Percentiles rank a stretch among this genome's conserved stretches.
Evolutionary conservation across 805 yeast genomes (phyloP).

Genomic region (Komagataella pastoris): DNA sequence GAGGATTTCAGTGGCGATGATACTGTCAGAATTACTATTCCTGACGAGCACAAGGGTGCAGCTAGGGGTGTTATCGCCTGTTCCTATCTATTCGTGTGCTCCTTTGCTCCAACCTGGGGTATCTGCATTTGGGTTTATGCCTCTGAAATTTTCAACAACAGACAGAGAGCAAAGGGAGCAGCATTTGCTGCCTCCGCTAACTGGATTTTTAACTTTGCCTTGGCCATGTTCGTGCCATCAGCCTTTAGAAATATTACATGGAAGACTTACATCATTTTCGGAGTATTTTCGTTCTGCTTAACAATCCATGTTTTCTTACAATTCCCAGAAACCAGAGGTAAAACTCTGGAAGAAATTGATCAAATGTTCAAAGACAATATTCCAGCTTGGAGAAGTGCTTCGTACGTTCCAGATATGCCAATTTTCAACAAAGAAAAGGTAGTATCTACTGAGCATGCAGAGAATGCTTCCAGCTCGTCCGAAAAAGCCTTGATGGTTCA

Average conservation of each 20-base stretch:
- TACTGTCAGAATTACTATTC: constrained; percentile 21
- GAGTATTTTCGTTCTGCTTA: constrained; percentile 35
- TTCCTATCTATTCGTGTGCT: constrained; percentile 29
- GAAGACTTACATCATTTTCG: constrained; percentile 47
- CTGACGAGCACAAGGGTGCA: constrained; percentile 17
- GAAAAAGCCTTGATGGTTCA: not conserved
- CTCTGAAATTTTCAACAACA: constrained; percentile 46
- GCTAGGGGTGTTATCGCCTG: constrained; percentile 33
- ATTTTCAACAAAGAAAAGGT: not conserved
- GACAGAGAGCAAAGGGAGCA: constrained; percentile 54
- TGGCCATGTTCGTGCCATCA: constrained; percentile 49
- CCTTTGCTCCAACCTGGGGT: constrained; percentile 37
- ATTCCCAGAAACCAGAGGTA: constrained; percentile 55
- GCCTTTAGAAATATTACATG: constrained; percentile 41
- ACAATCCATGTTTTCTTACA: constrained; percentile 25
- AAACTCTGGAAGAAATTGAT: constrained; percentile 48
- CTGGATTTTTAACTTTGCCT: constrained; percentile 58
- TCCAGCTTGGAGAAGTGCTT: constrained; percentile 5
- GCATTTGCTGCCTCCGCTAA: constrained; percentile 56
- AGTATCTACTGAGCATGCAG: not conserved
- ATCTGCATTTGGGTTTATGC: constrained; percentile 42
- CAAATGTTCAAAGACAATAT: constrained; percentile 19
- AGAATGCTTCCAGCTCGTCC: not conserved
- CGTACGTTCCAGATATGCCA: constrained; percentile 4
- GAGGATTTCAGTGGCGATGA: constrained; percentile 14